Evolutionary conservation across 2,329 filamentous ascomycete genomes (phyloP).

Genomic region (Ophiostoma populinum): DNA sequence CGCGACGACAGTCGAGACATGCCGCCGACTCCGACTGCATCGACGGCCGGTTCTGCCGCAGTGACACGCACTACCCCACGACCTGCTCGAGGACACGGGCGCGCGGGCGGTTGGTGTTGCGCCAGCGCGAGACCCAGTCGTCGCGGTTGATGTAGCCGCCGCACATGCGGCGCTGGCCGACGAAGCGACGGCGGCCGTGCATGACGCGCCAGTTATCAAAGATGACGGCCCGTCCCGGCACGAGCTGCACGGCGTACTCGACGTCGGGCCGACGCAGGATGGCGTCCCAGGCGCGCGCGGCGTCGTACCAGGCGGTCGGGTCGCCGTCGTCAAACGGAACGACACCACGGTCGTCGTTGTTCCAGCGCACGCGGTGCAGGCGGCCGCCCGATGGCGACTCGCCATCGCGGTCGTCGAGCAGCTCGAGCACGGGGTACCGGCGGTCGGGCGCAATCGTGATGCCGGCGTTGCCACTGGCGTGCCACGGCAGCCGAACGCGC

Average conservation of each 20-base stretch:
- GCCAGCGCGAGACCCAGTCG: slow-evolving; percentile 62
- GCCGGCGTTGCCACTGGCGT: slow-evolving; percentile 79
- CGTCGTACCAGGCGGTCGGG: slow-evolving; percentile 55
- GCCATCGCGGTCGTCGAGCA: slow-evolving; percentile 22
- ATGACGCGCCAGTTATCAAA: slow-evolving; percentile 95
- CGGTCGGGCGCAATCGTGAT: slow-evolving; percentile 60
- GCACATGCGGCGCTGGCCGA: slow-evolving; percentile 71
- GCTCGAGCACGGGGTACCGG: slow-evolving; percentile 55
- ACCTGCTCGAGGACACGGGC: slow-evolving; percentile 24
- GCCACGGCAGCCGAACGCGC: slow-evolving; percentile 46
- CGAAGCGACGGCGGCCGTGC: slow-evolving; percentile 72
- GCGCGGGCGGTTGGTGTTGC: slow-evolving; percentile 48
- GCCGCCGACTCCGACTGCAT: too few species aligned
- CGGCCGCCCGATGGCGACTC: slow-evolving; percentile 8
- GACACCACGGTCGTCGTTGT: slow-evolving; percentile 71
- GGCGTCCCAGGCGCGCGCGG: slow-evolving; percentile 55
- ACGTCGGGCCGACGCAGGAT: slow-evolving; percentile 47
- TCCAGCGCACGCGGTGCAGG: slow-evolving; percentile 63
- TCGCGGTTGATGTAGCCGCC: slow-evolving; percentile 76
- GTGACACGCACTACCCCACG: slow-evolving; percentile 11
- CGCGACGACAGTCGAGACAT: too few species aligned
- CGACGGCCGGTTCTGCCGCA: too few species aligned
- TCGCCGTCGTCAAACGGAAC: slow-evolving; percentile 34
- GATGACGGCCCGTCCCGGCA: slow-evolving; percentile 62
- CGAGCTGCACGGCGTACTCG: slow-evolving; percentile 66